Evolutionary conservation across 768 basidiomycete genomes (phyloP).

Genomic region (Tricholoma matsutake): DNA sequence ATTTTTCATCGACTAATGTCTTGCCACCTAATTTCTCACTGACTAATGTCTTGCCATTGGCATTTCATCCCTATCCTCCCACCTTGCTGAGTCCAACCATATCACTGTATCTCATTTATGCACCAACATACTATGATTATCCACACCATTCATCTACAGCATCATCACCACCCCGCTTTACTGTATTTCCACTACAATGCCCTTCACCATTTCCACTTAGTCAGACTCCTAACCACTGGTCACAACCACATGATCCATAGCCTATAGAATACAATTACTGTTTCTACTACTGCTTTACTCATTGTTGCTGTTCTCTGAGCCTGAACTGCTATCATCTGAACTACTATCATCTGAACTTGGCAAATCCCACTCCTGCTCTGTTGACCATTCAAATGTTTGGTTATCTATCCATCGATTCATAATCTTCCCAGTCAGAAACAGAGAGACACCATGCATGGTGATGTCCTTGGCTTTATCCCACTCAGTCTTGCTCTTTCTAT

Average conservation of each 20-base stretch:
- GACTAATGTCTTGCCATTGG: neutral
- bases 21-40: neutral
- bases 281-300: neutral
- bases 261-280: neutral
- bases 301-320: neutral
- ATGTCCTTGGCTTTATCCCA: neutral
- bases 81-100: neutral
- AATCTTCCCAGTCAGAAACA: neutral
- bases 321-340: neutral
- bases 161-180: neutral
- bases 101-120: neutral
- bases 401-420: neutral
- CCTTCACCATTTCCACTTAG: neutral
- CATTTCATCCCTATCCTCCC: neutral
- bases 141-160: no score
- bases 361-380: neutral
- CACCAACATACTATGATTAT: no score
- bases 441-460: neutral
- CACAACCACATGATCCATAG: neutral
- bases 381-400: neutral
- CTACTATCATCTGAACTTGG: neutral
- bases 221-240: neutral
- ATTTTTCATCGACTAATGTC: no score
- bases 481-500: no score
- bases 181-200: neutral